These are phyloP conservation scores for Malus hybrid DNA, from an alignment of 331 rosid species.

Conservation along the genomic window DNA sequence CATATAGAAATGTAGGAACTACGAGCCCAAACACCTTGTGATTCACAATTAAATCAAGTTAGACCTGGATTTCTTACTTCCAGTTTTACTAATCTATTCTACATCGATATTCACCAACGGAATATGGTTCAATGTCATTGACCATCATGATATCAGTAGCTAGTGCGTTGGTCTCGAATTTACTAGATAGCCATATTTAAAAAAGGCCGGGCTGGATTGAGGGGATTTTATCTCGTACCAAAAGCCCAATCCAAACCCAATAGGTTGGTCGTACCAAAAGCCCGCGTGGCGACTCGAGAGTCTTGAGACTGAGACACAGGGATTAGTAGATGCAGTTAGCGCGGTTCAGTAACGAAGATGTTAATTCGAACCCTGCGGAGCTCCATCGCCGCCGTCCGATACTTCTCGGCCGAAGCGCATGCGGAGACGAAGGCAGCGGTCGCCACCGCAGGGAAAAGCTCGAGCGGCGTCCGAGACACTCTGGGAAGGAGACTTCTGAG, in stretches of 20 bases:
- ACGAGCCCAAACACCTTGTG: too few species aligned
- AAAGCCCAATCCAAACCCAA: neutral
- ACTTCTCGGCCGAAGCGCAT: neutral
- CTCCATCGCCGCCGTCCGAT: neutral
- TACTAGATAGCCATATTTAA: too few species aligned
- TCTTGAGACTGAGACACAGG: neutral
- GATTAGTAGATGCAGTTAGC: neutral
- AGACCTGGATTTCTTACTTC: too few species aligned
- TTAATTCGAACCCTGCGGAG: neutral
- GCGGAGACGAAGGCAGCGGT: neutral
- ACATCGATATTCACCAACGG: too few species aligned
- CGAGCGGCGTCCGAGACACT: neutral
- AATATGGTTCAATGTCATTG: too few species aligned
- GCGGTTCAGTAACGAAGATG: neutral
- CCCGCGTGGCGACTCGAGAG: neutral
- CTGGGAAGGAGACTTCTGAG: conserved; percentile 10
- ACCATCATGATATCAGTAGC: too few species aligned
- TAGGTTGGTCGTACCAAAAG: neutral
- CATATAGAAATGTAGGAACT: too few species aligned
- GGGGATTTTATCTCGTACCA: too few species aligned
- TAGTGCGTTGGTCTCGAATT: too few species aligned
- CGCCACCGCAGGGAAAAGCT: neutral
- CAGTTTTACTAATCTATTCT: too few species aligned
- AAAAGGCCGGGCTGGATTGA: too few species aligned
- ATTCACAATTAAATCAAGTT: too few species aligned